Base-by-base conservation (phyloP, 2,329 filamentous ascomycete genomes). In the Emmonsiellopsis sp. region DNA sequence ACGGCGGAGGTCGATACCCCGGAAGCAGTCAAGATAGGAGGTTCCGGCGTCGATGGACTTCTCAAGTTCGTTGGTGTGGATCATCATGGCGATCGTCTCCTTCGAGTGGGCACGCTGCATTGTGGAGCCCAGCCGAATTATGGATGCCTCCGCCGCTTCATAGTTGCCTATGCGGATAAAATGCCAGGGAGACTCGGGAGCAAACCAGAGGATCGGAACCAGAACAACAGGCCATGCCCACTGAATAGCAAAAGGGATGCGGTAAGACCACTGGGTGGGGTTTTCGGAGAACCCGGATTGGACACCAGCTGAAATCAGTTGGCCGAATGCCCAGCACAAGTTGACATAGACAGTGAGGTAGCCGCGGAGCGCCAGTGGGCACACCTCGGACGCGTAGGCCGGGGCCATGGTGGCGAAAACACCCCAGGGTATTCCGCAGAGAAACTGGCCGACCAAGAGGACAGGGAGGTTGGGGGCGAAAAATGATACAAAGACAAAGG, bases 341-440 rank as follows among this genome's bases (percentile, higher is more conserved):
- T 79, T 77, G 32, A 78, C 69, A 8, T 73, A 73, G 0, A 74
- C 71, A 0, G 75, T 77, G 0, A 75, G 66, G 26, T 77, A 66
- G 34, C 76, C 76, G 42, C 77, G 71, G 3, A 79, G 67, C 3
- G 69, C 69, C 7, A 77, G 70, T 0, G 77, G 71, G 0, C 47
- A 7, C 42, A 62, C 50, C 50, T 68, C 76, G 0, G 69, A 74
- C n/a, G 71, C 67, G 3, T 70, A 71, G 5, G 76, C 57, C 0
- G 76, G 76, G 0, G 70, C 74, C 13, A 78, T 64, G 0, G 75
- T 77, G 13, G 76, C 61, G 55, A 76, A 78, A 55, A 74, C 73
- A 1, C 75, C 76, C 1, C 77, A 59, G 0, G 69, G 71, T 10
- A 76, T 37, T 30, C 73, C 73, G 0, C 76, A 64, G 34, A 44